phyloP scores from a whole-genome alignment of 2,329 filamentous ascomycete species.

The Colletotrichum shisoi region DNA sequence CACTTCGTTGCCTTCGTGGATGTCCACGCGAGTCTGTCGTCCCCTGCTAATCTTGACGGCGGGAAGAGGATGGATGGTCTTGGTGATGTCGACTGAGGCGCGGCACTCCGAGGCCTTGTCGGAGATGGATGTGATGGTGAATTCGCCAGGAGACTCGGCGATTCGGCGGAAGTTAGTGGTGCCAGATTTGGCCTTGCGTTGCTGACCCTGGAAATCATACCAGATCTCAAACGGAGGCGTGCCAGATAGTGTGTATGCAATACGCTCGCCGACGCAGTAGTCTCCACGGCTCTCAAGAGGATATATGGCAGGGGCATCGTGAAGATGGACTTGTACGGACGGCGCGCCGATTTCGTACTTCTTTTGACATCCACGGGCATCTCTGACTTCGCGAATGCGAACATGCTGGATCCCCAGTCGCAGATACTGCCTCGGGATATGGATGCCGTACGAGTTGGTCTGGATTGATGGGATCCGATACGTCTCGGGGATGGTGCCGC shows the following conservation, averaged over 20 bases:
- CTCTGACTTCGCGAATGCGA: constrained; percentile 87
- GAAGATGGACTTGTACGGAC: constrained; percentile 88
- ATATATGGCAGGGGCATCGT: constrained; percentile 90
- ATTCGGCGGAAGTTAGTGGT: constrained; percentile 91
- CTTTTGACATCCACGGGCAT: constrained; percentile 84
- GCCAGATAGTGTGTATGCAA: constrained; percentile 90
- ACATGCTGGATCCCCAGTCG: constrained; percentile 90
- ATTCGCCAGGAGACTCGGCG: constrained; percentile 87
- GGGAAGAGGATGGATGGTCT: constrained; percentile 89
- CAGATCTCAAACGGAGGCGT: constrained; percentile 91
- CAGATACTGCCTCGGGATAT: constrained; percentile 83
- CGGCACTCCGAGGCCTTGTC: constrained; percentile 91
- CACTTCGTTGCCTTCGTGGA: constrained; percentile 94
- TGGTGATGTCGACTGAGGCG: constrained; percentile 77
- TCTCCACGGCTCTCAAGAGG: constrained; percentile 83
- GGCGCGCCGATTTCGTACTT: constrained; percentile 75
- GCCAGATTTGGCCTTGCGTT: constrained; percentile 78
- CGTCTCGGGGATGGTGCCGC: constrained; percentile 78
- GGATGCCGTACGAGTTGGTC: constrained; percentile 76
- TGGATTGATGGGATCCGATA: constrained; percentile 83
- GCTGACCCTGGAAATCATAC: constrained; percentile 84
- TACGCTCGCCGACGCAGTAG: constrained; percentile 94
- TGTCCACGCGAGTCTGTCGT: constrained; percentile 81
- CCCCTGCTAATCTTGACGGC: constrained; percentile 91
- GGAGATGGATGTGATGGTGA: constrained; percentile 84